These are phyloP conservation scores for Maudiozyma barnettii DNA, from an alignment of 805 yeast genomes.

Conservation along the genomic window DNA sequence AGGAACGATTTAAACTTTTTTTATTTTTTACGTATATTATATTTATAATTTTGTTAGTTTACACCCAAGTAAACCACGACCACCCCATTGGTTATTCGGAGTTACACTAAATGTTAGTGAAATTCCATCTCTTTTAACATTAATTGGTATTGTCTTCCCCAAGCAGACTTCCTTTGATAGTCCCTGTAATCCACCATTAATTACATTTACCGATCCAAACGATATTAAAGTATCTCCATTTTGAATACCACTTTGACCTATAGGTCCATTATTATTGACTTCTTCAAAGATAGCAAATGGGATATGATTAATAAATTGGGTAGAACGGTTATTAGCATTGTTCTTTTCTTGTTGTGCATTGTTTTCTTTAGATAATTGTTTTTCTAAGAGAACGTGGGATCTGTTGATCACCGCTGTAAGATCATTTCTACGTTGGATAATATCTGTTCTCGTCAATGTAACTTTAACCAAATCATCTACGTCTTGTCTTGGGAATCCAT, in stretches of 20 bases:
- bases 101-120: slow-evolving; percentile 24
- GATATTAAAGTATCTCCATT: slow-evolving; percentile 44
- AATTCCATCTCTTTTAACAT: not conserved
- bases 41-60: slow-evolving; percentile 37
- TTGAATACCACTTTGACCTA: slow-evolving; percentile 43
- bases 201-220: slow-evolving; percentile 34
- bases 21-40: not conserved
- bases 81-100: slow-evolving; percentile 53
- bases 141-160: not conserved
- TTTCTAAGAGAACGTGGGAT: not conserved
- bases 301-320: slow-evolving; percentile 12
- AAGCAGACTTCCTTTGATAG: not conserved
- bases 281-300: slow-evolving; percentile 51
- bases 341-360: not conserved
- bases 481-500: slow-evolving; percentile 83
- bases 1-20: not conserved
- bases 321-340: not conserved
- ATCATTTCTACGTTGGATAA: slow-evolving; percentile 51
- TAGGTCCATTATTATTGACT: slow-evolving; percentile 49
- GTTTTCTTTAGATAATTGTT: not conserved
- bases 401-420: slow-evolving; percentile 5
- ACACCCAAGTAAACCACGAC: slow-evolving; percentile 64
- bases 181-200: not conserved
- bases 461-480: slow-evolving; percentile 62
- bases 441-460: slow-evolving; percentile 50